Conservation (phyloP, 2,329 filamentous ascomycete species). For the Monosporascus ibericus region DNA sequence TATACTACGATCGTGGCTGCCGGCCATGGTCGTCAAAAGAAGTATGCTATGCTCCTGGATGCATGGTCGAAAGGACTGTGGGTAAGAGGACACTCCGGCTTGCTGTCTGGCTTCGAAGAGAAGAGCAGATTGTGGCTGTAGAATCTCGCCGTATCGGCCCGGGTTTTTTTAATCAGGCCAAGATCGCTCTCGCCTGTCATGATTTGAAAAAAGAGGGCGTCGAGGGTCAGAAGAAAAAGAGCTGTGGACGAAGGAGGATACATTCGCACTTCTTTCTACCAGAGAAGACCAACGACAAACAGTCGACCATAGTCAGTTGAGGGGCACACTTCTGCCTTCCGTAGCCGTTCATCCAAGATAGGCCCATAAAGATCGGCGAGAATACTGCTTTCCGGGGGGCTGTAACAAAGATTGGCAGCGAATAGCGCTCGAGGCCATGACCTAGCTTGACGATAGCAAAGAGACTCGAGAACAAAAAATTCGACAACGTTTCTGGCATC, state of each 20-base stretch:
- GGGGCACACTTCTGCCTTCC: slow-evolving; percentile 30
- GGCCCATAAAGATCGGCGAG: slow-evolving; percentile 36
- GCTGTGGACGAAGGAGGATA: slow-evolving; percentile 12
- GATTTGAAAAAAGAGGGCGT: slow-evolving; percentile 17
- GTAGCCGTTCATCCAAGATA: slow-evolving; percentile 43
- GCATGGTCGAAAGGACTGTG: slow-evolving; percentile 11
- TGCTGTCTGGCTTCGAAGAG: slow-evolving; percentile 16
- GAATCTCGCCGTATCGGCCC: slow-evolving; percentile 18
- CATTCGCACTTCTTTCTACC: slow-evolving; percentile 18
- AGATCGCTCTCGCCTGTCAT: slow-evolving; percentile 15
- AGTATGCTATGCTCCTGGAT: not conserved
- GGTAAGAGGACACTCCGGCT: slow-evolving; percentile 18
- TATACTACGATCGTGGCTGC: not conserved
- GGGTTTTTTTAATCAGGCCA: slow-evolving; percentile 19
- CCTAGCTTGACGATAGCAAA: slow-evolving; percentile 77
- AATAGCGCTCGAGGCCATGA: slow-evolving; percentile 57
- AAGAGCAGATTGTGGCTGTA: slow-evolving; percentile 14
- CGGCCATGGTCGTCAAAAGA: not conserved
- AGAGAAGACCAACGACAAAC: slow-evolving; percentile 21
- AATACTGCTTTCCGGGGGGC: slow-evolving; percentile 37
- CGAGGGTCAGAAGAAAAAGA: slow-evolving; percentile 15
- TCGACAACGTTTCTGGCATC: slow-evolving; percentile 40
- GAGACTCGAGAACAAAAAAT: slow-evolving; percentile 35
- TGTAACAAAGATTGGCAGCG: slow-evolving; percentile 51
- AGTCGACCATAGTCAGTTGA: slow-evolving; percentile 30